Evolutionary conservation across 306 rosid species (phyloP).

Genomic region (Lathyrus aphaca): DNA sequence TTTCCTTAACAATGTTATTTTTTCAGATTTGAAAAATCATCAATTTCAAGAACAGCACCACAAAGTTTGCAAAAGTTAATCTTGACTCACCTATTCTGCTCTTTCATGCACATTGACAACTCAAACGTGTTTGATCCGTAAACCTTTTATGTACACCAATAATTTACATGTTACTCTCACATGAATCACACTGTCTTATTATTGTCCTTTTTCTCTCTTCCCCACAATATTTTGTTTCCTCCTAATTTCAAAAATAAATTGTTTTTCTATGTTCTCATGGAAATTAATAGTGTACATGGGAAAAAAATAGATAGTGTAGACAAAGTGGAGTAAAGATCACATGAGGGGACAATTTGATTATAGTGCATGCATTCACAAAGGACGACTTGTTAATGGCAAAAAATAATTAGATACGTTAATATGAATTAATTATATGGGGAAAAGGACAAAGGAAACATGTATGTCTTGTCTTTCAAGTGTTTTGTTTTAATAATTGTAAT

Average conservation of each 20-base stretch:
- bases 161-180: slow-evolving; percentile 34
- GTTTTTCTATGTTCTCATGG: slow-evolving; percentile 20
- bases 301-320: slow-evolving; percentile 24
- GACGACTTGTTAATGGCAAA: neutral
- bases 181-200: slow-evolving; percentile 23
- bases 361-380: slow-evolving; percentile 2
- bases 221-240: slow-evolving; percentile 11
- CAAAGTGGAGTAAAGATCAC: slow-evolving; percentile 38
- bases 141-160: slow-evolving; percentile 30
- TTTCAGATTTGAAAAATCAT: slow-evolving; percentile 36
- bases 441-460: slow-evolving; percentile 31
- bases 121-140: slow-evolving; percentile 39
- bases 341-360: slow-evolving; percentile 37
- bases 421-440: slow-evolving; percentile 1
- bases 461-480: slow-evolving; percentile 15
- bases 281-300: slow-evolving; percentile 31
- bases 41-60: slow-evolving; percentile 31
- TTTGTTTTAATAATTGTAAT: neutral
- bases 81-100: slow-evolving; percentile 17
- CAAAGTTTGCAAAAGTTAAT: slow-evolving; percentile 33
- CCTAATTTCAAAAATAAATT: neutral
- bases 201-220: slow-evolving; percentile 33
- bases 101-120: slow-evolving; percentile 32
- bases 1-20: slow-evolving; percentile 15
- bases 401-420: slow-evolving; percentile 1